Evolutionary conservation across 1,284 basidiomycete genomes (phyloP), one percentile per base, ranked within the genome.

Genomic region (Lignosus rhinocerotis): DNA sequence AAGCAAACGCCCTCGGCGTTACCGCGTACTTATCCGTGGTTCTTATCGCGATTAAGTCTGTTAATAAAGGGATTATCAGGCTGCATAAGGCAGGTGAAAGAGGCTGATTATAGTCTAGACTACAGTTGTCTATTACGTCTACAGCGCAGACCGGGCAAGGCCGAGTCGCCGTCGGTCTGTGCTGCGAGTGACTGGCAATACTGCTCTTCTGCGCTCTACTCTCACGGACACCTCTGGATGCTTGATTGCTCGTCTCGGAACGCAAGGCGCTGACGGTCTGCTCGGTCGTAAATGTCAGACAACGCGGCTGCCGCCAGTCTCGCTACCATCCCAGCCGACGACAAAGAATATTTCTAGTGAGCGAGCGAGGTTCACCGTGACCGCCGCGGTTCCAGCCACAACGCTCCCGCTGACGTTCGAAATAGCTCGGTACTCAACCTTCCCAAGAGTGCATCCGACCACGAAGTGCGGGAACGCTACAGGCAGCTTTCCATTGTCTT

Each of bases 381-480:
- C 32, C 51, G 31, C 41, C 55, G 33, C 19, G 46, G 14, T 30
- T 19, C 12, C n/a, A 57, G 61, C 53, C 60, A 64, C 51, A 55
- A 34, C 31, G 21, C 33, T 31, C 54, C 39, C 38, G 53, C 56
- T 59, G 45, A 58, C 51, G 33, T 51, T 41, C 34, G 11, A 30
- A 31, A 19, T 44, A 87, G 88, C 71, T 75, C 86, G 12, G 79
- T 91, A 45, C 80, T 92, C 47, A 92, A 92, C 64, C 72, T 93
- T 38, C 81, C 85, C 32, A 78, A 73, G 51, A 78, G 80, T 32
- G 90, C 91, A 0, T 81, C 86, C 2, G 80, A 83, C 51, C 75
- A 76, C 54, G 87, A 91, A 65, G 86, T 93, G 62, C 81, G 87
- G 51, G 91, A 93, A 58, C 80, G 87, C 46, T 88, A 92, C 70